These are phyloP conservation scores for Suhomyces faveliae DNA, from an alignment of 805 yeast species.

Conservation along the genomic window DNA sequence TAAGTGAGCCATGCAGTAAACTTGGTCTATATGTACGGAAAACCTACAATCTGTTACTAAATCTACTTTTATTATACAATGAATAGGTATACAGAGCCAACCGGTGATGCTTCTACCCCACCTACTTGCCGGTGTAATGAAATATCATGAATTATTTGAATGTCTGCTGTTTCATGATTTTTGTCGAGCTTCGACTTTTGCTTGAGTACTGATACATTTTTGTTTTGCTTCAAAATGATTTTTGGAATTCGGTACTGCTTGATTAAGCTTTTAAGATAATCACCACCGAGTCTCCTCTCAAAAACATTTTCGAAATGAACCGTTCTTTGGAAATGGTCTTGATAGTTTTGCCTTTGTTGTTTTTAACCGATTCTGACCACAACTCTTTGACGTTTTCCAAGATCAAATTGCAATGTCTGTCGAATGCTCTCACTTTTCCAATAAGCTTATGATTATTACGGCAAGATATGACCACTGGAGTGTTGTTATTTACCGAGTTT, in stretches of 20 bases:
- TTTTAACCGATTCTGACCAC: constrained; percentile 65
- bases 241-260: neutral
- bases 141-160: neutral
- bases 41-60: no score
- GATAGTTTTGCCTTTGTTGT: constrained; percentile 67
- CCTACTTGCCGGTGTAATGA: no score
- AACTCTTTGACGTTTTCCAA: constrained; percentile 88
- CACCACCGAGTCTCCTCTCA: constrained; percentile 94
- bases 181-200: neutral
- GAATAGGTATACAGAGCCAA: neutral
- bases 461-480: constrained; percentile 82
- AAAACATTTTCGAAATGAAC: constrained; percentile 83
- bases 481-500: constrained; percentile 69
- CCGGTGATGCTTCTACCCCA: neutral
- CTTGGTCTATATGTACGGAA: no score
- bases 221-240: no score
- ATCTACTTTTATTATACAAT: neutral
- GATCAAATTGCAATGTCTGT: constrained; percentile 92
- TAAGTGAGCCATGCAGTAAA: no score
- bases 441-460: constrained; percentile 91
- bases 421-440: constrained; percentile 90
- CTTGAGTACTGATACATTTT: no score
- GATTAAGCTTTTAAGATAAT: constrained; percentile 57
- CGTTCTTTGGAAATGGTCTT: constrained; percentile 63
- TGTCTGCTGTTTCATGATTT: no score